phyloP scores from a whole-genome alignment of 768 basidiomycete genomes.

The Rhodotorula paludigena region DNA sequence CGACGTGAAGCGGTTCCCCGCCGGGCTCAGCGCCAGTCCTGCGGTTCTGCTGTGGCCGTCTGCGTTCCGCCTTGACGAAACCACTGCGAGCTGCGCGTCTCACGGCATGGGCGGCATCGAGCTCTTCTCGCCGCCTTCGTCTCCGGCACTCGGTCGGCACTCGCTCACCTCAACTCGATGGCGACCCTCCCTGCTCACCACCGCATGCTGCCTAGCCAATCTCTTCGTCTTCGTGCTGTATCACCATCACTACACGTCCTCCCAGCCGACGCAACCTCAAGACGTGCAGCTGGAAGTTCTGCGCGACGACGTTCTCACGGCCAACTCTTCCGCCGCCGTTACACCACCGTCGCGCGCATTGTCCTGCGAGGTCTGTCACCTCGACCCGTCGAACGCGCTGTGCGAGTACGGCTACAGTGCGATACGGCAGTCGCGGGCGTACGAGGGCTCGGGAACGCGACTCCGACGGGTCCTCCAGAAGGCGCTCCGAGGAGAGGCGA shows the following conservation, averaged over 20 bases:
- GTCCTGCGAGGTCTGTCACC: constrained; percentile 32
- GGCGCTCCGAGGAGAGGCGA: constrained; percentile 36
- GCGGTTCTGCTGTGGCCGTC: too few relatives aligned
- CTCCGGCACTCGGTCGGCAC: background rate
- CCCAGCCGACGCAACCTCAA: too few relatives aligned
- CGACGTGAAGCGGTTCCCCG: too few relatives aligned
- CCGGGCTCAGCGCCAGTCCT: too few relatives aligned
- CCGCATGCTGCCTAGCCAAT: background rate
- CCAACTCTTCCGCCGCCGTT: too few relatives aligned
- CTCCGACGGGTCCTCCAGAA: constrained; percentile 37
- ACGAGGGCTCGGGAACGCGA: constrained; percentile 37
- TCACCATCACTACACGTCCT: background rate
- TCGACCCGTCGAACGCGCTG: constrained; percentile 26
- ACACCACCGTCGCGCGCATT: too few relatives aligned
- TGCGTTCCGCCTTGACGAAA: too few relatives aligned
- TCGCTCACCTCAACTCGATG: background rate
- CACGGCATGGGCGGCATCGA: background rate
- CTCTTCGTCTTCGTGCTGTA: background rate
- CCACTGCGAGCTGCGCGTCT: too few relatives aligned
- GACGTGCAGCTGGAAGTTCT: too few relatives aligned
- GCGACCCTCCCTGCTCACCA: background rate
- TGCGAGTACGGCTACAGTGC: constrained; percentile 38
- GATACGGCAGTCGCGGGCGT: constrained; percentile 34
- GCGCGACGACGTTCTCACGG: too few relatives aligned
- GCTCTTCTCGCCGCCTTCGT: background rate